phyloP scores from a whole-genome alignment of 768 basidiomycete species.

The Pisolithus microcarpus region DNA sequence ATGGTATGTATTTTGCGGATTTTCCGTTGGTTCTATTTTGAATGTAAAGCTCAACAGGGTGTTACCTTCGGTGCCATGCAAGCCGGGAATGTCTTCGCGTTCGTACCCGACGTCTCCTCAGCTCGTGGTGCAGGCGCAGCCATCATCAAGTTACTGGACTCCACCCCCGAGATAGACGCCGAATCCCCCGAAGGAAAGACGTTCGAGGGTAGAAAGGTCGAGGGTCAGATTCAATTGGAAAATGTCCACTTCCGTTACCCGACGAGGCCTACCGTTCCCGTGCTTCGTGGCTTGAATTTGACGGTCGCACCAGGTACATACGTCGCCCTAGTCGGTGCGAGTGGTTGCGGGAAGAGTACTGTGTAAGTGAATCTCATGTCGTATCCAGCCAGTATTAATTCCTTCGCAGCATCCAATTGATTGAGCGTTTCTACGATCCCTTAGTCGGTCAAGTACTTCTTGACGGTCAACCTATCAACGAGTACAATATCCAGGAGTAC shows the following conservation, averaged over 20 bases:
- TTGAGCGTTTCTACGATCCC: conserved; percentile 83
- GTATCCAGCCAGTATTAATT: conserved; percentile 1
- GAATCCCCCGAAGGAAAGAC: conserved; percentile 59
- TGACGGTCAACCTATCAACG: conserved; percentile 67
- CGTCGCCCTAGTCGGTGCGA: conserved; percentile 78
- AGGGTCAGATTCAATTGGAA: conserved; percentile 69
- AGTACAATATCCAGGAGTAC: conserved; percentile 80
- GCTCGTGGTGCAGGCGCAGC: conserved; percentile 72
- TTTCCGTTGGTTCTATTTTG: not conserved
- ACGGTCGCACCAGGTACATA: conserved; percentile 72
- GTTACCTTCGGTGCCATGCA: conserved; percentile 66
- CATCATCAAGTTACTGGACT: conserved; percentile 72
- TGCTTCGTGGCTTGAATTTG: conserved; percentile 70
- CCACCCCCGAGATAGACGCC: conserved; percentile 71
- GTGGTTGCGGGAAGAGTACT: conserved; percentile 81
- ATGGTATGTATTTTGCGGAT: conserved; percentile 44
- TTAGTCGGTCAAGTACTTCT: conserved; percentile 64
- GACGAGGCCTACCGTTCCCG: conserved; percentile 74
- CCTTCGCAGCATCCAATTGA: conserved; percentile 57
- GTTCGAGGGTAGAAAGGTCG: conserved; percentile 35
- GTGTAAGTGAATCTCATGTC: conserved; percentile 42
- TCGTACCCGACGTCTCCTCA: conserved; percentile 84
- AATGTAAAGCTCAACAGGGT: conserved; percentile 45
- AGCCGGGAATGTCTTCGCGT: conserved; percentile 77
- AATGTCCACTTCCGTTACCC: conserved; percentile 88